These are phyloP conservation scores for Fusarium fujikuroi DNA, from an alignment of 2,329 filamentous ascomycete genomes.

Conservation along the genomic window DNA sequence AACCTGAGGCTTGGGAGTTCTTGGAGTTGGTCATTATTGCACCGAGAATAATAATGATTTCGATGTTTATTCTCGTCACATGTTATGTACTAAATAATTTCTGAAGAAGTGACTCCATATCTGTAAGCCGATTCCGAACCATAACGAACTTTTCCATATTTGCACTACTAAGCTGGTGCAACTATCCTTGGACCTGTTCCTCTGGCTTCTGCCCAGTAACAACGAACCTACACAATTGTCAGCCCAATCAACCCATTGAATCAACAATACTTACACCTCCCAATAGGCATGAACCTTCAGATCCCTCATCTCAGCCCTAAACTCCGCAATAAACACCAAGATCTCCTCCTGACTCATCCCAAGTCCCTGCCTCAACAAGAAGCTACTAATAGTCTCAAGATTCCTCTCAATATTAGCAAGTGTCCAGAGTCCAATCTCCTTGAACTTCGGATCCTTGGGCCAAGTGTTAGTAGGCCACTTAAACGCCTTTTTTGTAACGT, in stretches of 20 bases:
- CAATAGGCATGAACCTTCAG: constrained; percentile 11
- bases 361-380: constrained; percentile 6
- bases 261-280: constrained; percentile 10
- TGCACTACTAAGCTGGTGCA: rapidly evolving
- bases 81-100: rapidly evolving
- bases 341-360: constrained; percentile 22
- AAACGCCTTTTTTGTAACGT: background rate
- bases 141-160: rapidly evolving
- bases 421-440: constrained; percentile 26
- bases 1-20: no score
- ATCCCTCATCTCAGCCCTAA: constrained; percentile 22
- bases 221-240: background rate
- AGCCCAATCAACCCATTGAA: rapidly evolving
- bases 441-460: constrained; percentile 24
- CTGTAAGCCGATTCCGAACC: rapidly evolving
- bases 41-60: background rate
- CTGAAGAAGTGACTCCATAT: background rate
- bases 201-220: constrained; percentile 21
- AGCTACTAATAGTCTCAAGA: constrained; percentile 4
- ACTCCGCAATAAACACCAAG: constrained; percentile 1
- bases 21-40: no score
- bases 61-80: background rate
- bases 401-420: constrained; percentile 21
- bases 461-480: constrained; percentile 27
- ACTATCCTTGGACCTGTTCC: background rate